Evolutionary conservation across 345 rosid genomes (phyloP), one percentile per base, ranked within the genome.

Genomic region (Hirschfeldia incana): DNA sequence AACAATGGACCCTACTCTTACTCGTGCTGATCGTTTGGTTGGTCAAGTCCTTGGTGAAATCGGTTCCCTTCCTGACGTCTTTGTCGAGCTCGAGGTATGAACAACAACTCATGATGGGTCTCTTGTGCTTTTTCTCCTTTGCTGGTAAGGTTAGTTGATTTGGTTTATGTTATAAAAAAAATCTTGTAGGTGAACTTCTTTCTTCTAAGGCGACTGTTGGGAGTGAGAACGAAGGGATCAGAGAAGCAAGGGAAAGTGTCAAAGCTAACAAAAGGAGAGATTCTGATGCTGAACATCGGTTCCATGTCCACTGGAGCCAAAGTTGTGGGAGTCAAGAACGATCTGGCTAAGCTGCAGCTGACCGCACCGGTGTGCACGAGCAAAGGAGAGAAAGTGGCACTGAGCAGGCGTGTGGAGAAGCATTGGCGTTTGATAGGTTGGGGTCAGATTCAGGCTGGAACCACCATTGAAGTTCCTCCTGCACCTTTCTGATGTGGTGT

Each of bases 21-120:
- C 98, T 1, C 96, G 94, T 79, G 99, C 97, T 13, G 99, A 95
- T 82, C 84, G 97, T 69, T 82, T 95, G 80, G 99, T 93, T 29
- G 99, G 99, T 79, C 99, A 95, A 83, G 98, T 95, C 78, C 94
- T 95, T 49, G 98, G 99, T 72, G 98, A 93, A 80, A 93, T 89
- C 42, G 96, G 89, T n/a, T 91, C 99, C 15, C 97, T 95, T n/a
- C 99, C 99, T 58, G 98, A 95, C 44, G 93, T 95, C 71, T 93
- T 85, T 65, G 87, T 90, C n/a, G 98, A 95, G 81, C 98, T 95
- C 17, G 99, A 93, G 94, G 99, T 93, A 85, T 59, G 5, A 72
- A 42, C 36, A 55, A 71, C 16, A 44, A 53, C 8, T 28, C 49
- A 58, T 17, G 16, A 28, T 65, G 8, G 10, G 42, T 37, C 42